phyloP scores from a whole-genome alignment of 495 filamentous ascomycete species.

The Aeminium ludgeri region DNA sequence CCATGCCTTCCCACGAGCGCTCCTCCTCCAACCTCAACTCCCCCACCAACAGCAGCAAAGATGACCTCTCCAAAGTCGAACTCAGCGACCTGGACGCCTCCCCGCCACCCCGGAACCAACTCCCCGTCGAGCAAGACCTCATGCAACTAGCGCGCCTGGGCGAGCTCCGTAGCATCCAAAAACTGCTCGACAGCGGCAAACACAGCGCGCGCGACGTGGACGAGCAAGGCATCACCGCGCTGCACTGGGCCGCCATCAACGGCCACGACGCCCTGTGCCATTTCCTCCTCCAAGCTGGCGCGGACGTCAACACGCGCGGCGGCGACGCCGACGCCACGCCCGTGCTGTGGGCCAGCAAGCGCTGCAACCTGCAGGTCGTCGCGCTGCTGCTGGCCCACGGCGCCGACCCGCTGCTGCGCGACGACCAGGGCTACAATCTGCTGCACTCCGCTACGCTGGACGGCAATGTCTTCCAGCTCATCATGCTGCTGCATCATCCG shows the following conservation, averaged over 20 bases:
- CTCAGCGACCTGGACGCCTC: conserved; percentile 15
- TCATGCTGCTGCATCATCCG: conserved; percentile 64
- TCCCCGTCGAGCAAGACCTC: conserved; percentile 63
- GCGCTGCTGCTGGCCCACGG: conserved; percentile 69
- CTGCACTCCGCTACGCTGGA: conserved; percentile 94
- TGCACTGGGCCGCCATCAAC: conserved; percentile 99
- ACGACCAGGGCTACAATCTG: conserved; percentile 90
- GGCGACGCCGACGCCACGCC: conserved; percentile 87
- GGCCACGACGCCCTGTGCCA: conserved; percentile 94
- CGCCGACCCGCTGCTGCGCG: conserved; percentile 74
- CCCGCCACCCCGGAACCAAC: conserved; percentile 27
- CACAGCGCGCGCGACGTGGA: conserved; percentile 67
- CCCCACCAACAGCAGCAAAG: background rate
- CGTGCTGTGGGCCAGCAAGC: conserved; percentile 90
- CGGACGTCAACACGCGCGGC: conserved; percentile 84
- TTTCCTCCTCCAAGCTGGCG: conserved; percentile 76
- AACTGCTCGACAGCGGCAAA: conserved; percentile 66
- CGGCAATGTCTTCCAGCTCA: conserved; percentile 84
- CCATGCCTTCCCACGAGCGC: conserved; percentile 1
- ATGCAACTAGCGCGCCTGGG: conserved; percentile 89
- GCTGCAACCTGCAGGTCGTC: conserved; percentile 76
- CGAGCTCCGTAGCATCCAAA: conserved; percentile 73
- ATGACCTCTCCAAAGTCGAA: conserved; percentile 15
- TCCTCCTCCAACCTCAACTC: background rate
- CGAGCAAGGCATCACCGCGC: conserved; percentile 79